Evolutionary conservation across 208 protist species (phyloP).

Genomic region (Leishmania braziliensis): DNA sequence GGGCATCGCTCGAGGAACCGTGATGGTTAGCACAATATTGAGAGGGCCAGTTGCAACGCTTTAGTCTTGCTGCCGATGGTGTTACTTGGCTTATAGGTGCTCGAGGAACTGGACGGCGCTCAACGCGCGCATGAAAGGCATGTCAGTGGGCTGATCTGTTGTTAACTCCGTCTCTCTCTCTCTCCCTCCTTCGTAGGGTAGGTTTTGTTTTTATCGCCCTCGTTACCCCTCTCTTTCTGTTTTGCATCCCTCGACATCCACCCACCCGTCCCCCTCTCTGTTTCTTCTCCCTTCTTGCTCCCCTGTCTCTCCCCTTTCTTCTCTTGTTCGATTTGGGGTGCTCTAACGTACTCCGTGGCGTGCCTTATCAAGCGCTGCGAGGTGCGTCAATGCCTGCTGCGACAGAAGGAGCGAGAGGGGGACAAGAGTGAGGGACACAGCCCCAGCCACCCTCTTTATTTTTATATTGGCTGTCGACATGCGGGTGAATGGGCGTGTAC

Average conservation of each 20-base stretch:
- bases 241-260: not conserved
- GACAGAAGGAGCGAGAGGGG: not conserved
- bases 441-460: not conserved
- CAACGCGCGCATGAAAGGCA: not conserved
- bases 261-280: not conserved
- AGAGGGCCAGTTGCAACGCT: not conserved
- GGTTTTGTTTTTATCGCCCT: not conserved
- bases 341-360: not conserved
- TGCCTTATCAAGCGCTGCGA: not conserved
- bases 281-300: not conserved
- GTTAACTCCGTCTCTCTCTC: not conserved
- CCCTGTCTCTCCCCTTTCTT: not conserved
- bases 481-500: not conserved
- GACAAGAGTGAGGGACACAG: not conserved
- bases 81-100: not conserved
- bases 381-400: not conserved
- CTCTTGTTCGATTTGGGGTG: not conserved
- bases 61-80: not conserved
- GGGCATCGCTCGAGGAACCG: slow-evolving; percentile 59
- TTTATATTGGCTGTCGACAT: not conserved
- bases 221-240: not conserved
- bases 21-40: slow-evolving; percentile 29
- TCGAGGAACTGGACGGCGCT: not conserved
- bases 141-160: not conserved
- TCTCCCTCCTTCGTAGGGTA: not conserved